These are phyloP conservation scores for Debaryomycetaceae sp. DNA, from an alignment of 1,139 yeast genomes.

Conservation along the genomic window DNA sequence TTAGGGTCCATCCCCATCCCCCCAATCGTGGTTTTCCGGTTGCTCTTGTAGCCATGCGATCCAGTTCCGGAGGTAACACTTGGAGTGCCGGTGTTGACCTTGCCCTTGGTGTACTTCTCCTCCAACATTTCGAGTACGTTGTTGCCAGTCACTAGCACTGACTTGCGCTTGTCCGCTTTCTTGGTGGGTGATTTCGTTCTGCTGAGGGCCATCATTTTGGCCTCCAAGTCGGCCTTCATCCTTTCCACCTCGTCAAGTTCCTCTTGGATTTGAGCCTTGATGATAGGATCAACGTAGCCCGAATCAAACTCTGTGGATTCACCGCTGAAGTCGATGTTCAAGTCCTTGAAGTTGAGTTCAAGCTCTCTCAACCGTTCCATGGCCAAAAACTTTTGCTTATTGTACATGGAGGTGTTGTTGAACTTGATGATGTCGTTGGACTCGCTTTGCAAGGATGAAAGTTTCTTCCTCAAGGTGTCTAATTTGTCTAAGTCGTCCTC, in stretches of 20 bases:
- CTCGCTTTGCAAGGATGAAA: conserved; percentile 62
- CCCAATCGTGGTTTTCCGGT: conserved; percentile 32
- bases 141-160: conserved; percentile 6
- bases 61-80: conserved; percentile 10
- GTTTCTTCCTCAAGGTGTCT: conserved; percentile 51
- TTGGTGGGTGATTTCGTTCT: conserved; percentile 8
- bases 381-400: conserved; percentile 57
- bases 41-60: conserved; percentile 18
- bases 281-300: conserved; percentile 30
- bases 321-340: conserved; percentile 50
- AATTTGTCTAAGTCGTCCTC: conserved; percentile 43
- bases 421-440: conserved; percentile 71
- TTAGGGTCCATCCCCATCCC: conserved; percentile 49
- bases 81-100: conserved; percentile 17
- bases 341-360: conserved; percentile 55
- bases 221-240: conserved; percentile 39
- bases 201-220: conserved; percentile 25
- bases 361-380: conserved; percentile 63
- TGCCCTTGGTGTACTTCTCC: conserved; percentile 49
- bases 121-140: conserved; percentile 32
- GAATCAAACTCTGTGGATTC: conserved; percentile 15
- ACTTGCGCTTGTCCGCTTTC: conserved; percentile 7
- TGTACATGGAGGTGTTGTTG: conserved; percentile 56
- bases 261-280: conserved; percentile 34
- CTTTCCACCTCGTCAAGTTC: conserved; percentile 45